Conservation (phyloP, 1,284 basidiomycete genomes). For the Bjerkandera adusta region DNA sequence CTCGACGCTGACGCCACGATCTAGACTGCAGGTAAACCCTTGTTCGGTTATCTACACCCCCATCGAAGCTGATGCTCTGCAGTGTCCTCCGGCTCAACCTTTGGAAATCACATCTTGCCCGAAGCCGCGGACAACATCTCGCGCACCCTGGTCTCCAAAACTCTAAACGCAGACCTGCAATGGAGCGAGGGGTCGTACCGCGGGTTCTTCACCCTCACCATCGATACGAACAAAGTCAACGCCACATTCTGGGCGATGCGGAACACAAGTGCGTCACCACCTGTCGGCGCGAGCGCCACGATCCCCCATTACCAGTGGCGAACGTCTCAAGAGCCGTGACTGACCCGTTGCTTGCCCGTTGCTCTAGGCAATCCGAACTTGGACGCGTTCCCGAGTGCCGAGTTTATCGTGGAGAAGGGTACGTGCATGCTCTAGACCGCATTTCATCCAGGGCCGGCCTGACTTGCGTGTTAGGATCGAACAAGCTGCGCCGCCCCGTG, state of each 20-base stretch:
- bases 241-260: conserved; percentile 63
- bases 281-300: not conserved
- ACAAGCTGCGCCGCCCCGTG: conserved; percentile 54
- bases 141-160: conserved; percentile 34
- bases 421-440: conserved; percentile 10
- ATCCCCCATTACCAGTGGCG: not conserved
- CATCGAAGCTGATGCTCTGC: conserved; percentile 26
- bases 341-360: conserved; percentile 1
- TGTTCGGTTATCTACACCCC: not conserved
- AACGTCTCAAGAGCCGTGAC: too few relatives aligned
- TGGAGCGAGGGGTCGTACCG: conserved; percentile 65
- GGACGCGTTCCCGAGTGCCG: conserved; percentile 46
- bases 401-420: conserved; percentile 43
- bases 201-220: conserved; percentile 58
- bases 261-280: conserved; percentile 41
- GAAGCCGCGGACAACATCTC: conserved; percentile 42
- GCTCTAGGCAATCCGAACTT: conserved; percentile 42
- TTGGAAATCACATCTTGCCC: conserved; percentile 44
- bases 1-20: not conserved
- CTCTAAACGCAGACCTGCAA: conserved; percentile 51
- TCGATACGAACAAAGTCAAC: conserved; percentile 43
- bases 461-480: conserved; percentile 34
- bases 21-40: conserved; percentile 6
- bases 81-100: conserved; percentile 53
- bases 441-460: not conserved